phyloP scores from a whole-genome alignment of 2,329 filamentous ascomycete species.

The Fusarium multiceps region DNA sequence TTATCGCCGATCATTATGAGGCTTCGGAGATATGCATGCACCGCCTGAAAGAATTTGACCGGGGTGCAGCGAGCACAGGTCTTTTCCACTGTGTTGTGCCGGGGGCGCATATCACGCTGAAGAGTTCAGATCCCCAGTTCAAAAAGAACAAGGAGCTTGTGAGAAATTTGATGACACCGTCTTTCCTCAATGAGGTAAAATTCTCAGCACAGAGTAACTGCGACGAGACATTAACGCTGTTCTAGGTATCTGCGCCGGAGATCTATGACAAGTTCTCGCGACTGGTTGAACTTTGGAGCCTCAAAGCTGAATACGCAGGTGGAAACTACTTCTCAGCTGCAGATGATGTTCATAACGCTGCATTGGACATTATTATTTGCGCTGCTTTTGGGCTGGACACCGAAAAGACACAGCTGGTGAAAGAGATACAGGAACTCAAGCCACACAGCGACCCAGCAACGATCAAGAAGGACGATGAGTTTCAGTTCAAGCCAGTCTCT shows the following conservation, averaged over 20 bases:
- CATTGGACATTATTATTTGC: conserved; percentile 26
- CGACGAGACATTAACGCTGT: background rate
- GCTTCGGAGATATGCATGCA: conserved; percentile 27
- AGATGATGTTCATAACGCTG: conserved; percentile 25
- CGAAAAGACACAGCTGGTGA: conserved; percentile 14
- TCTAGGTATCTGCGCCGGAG: conserved; percentile 25
- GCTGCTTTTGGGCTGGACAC: conserved; percentile 15
- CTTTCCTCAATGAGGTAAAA: conserved; percentile 22
- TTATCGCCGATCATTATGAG: conserved; percentile 34
- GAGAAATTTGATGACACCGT: conserved; percentile 31
- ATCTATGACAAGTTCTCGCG: conserved; percentile 32
- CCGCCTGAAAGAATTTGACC: conserved; percentile 32
- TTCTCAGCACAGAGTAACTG: fast-evolving
- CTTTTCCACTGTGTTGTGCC: conserved; percentile 25
- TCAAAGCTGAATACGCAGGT: conserved; percentile 7
- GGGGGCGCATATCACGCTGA: conserved; percentile 16
- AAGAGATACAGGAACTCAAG: conserved; percentile 6
- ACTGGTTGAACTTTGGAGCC: conserved; percentile 14
- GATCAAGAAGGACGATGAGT: background rate
- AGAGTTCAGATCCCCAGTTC: conserved; percentile 27
- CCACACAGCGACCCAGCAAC: fast-evolving
- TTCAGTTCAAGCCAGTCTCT: background rate
- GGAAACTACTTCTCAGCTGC: conserved; percentile 13
- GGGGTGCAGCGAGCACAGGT: conserved; percentile 9
- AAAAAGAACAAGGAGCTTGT: conserved; percentile 37